These are phyloP conservation scores for Venturiaceae sp. DNA, from an alignment of 2,329 filamentous ascomycete species.

Conservation along the genomic window DNA sequence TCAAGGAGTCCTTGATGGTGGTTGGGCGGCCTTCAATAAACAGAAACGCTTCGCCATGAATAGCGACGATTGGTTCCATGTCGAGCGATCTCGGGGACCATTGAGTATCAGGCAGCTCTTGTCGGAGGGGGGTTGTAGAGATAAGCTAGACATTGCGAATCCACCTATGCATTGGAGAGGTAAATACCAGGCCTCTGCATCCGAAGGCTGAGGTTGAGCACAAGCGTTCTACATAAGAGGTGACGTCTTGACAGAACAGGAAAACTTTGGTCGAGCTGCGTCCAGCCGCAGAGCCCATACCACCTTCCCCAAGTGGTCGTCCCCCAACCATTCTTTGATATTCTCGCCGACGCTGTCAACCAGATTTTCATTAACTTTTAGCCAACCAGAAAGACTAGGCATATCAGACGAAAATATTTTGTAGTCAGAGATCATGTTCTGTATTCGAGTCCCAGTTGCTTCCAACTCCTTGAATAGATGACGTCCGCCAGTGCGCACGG, in stretches of 20 bases:
- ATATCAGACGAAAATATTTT: background rate
- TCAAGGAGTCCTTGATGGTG: background rate
- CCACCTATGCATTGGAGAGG: background rate
- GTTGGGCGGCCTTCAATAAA: background rate
- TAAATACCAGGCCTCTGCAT: background rate
- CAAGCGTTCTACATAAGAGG: background rate
- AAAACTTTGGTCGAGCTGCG: background rate
- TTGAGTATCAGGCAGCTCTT: background rate
- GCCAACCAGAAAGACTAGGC: background rate
- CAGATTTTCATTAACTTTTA: background rate
- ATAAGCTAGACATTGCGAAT: background rate
- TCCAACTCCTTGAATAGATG: background rate
- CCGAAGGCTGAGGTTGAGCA: background rate
- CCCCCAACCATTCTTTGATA: background rate
- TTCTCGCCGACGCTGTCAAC: background rate
- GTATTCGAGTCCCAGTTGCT: background rate
- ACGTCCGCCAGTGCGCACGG: background rate
- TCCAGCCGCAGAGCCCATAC: no score
- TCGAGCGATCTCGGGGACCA: background rate
- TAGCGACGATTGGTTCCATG: background rate
- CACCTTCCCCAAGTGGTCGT: background rate
- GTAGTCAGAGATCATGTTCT: background rate
- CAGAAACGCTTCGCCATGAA: background rate
- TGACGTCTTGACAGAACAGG: background rate
- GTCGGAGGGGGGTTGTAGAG: background rate